These are phyloP conservation scores for Sporothrix euskadiensis DNA, from an alignment of 2,329 filamentous ascomycete genomes.

Conservation along the genomic window DNA sequence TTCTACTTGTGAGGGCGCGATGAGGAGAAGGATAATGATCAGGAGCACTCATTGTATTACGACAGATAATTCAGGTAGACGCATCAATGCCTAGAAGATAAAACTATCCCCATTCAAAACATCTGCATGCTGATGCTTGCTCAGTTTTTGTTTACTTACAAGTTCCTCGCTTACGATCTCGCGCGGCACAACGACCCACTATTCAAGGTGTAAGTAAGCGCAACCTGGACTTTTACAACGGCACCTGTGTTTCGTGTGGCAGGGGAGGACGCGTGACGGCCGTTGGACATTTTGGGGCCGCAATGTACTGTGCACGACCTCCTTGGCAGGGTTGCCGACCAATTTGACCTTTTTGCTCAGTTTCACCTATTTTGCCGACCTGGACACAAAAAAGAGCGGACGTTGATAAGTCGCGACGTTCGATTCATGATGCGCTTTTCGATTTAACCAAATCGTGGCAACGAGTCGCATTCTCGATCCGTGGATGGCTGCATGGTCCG, in stretches of 20 bases:
- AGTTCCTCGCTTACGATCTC: no score
- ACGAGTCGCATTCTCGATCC: neutral
- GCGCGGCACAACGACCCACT: neutral
- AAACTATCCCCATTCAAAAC: no score
- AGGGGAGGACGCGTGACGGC: neutral
- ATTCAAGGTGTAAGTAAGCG: neutral
- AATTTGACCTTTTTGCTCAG: neutral
- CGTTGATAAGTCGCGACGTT: neutral
- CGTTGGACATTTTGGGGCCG: neutral
- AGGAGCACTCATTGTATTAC: no score
- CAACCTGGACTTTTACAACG: neutral
- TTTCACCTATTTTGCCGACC: constrained; percentile 4
- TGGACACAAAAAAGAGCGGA: neutral
- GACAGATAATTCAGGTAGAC: no score
- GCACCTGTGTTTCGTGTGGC: constrained; percentile 23
- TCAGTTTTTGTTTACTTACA: no score
- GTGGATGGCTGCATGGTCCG: neutral
- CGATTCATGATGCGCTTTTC: neutral
- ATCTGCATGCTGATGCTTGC: no score
- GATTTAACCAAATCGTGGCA: neutral
- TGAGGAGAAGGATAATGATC: no score
- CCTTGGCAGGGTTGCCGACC: neutral
- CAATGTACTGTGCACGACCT: neutral
- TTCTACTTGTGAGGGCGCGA: no score
- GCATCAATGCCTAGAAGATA: no score